Conservation (phyloP, 208 protist species). For the Zelonia costaricensis region DNA sequence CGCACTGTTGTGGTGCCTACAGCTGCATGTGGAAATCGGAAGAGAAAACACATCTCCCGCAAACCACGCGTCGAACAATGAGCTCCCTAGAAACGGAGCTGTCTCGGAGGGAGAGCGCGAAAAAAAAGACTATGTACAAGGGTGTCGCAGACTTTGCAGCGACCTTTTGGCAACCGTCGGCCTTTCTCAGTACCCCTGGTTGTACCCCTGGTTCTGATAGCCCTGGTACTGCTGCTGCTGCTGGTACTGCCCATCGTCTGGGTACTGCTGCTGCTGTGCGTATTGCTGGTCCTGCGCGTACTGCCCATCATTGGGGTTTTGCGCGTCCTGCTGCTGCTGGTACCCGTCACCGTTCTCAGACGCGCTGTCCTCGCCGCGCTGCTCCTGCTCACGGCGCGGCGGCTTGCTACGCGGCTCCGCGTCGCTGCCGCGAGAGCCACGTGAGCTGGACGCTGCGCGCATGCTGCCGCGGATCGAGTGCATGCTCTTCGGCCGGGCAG, state of each 20-base stretch:
- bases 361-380: not conserved
- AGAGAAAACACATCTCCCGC: no score
- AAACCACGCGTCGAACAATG: no score
- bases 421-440: not conserved
- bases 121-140: constrained; percentile 10
- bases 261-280: constrained; percentile 14
- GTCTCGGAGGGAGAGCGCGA: not conserved
- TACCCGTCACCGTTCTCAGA: not conserved
- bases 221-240: constrained; percentile 20
- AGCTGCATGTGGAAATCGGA: no score
- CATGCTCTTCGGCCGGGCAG: constrained; percentile 42
- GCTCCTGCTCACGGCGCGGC: constrained; percentile 1
- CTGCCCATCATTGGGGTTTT: not conserved
- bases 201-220: constrained; percentile 13
- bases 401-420: not conserved
- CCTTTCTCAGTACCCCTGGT: constrained; percentile 1
- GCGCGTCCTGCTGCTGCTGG: constrained; percentile 1
- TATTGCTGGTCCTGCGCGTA: constrained; percentile 9
- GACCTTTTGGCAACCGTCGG: not conserved
- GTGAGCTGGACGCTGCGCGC: constrained; percentile 5
- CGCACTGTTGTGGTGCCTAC: no score
- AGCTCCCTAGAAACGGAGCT: not conserved
- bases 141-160: no score
- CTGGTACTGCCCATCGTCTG: constrained; percentile 13
- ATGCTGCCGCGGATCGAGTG: constrained; percentile 49